phyloP scores from a whole-genome alignment of 495 filamentous ascomycete genomes.

The Talaromyces adpressus region DNA sequence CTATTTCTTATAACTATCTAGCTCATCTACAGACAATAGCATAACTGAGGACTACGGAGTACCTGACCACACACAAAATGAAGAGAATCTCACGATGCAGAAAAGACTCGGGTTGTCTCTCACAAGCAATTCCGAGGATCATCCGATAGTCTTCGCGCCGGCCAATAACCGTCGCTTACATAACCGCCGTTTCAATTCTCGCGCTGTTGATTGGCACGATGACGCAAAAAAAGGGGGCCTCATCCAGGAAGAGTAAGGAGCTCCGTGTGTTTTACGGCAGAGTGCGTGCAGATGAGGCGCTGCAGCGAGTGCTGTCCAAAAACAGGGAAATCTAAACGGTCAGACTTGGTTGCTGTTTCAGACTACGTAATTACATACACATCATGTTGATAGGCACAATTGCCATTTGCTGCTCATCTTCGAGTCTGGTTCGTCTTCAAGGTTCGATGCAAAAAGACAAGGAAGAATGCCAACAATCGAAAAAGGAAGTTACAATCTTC shows the following conservation, averaged over 20 bases:
- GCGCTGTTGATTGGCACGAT: neutral
- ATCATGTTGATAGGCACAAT: neutral
- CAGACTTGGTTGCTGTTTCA: neutral
- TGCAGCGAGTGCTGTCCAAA: neutral
- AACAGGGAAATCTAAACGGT: neutral
- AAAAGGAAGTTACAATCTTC: neutral
- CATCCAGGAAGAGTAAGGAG: neutral
- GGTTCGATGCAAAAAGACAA: neutral
- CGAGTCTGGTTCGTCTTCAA: neutral
- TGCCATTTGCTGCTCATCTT: neutral
- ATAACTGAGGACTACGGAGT: too few relatives aligned
- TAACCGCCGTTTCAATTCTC: neutral
- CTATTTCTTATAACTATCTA: neutral
- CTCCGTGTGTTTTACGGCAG: neutral
- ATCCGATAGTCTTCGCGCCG: neutral
- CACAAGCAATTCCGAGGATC: conserved; percentile 1
- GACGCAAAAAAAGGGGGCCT: neutral
- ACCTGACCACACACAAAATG: too few relatives aligned
- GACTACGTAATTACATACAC: neutral
- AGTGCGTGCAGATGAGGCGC: neutral
- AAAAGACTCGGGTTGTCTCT: neutral
- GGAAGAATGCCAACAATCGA: neutral
- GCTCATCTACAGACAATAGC: neutral
- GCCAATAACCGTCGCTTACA: neutral
- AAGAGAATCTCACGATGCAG: neutral